Evolutionary conservation across 805 yeast species (phyloP).

Genomic region (Isabelozyma gotoi): DNA sequence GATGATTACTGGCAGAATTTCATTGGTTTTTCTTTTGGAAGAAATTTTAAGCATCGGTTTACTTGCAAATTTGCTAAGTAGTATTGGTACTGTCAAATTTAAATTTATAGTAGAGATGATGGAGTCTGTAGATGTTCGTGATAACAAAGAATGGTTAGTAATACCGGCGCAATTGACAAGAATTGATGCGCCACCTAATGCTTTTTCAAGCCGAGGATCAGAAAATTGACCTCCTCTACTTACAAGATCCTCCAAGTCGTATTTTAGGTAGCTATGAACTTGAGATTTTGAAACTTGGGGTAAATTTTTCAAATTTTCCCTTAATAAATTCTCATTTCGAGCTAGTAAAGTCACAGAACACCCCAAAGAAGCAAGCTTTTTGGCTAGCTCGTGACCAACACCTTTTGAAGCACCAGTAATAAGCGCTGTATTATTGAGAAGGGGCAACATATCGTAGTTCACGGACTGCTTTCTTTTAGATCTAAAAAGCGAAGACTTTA

Average conservation of each 20-base stretch:
- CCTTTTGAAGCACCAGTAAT: slow-evolving; percentile 44
- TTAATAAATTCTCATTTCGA: slow-evolving; percentile 35
- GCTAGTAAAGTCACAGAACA: slow-evolving; percentile 32
- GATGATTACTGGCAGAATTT: slow-evolving; percentile 39
- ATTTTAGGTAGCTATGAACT: slow-evolving; percentile 29
- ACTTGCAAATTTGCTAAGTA: slow-evolving; percentile 53
- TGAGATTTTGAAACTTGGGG: slow-evolving; percentile 13
- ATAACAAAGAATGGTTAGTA: slow-evolving; percentile 54
- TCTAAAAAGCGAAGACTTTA: background rate
- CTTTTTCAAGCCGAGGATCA: slow-evolving; percentile 13
- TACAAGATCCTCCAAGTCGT: slow-evolving; percentile 28
- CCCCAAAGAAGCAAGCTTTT: slow-evolving; percentile 27
- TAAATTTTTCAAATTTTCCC: slow-evolving; percentile 14
- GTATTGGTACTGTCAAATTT: slow-evolving; percentile 62
- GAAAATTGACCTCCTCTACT: slow-evolving; percentile 13
- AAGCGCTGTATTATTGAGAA: slow-evolving; percentile 23
- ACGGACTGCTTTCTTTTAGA: too few relatives aligned
- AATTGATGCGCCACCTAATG: slow-evolving; percentile 39
- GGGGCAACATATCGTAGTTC: background rate
- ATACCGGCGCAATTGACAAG: slow-evolving; percentile 69
- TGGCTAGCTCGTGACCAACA: slow-evolving; percentile 31
- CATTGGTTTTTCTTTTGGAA: slow-evolving; percentile 10
- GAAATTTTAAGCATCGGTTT: slow-evolving; percentile 46
- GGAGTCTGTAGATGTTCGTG: slow-evolving; percentile 37
- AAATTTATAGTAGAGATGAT: slow-evolving; percentile 49